Evolutionary conservation across 768 basidiomycete species (phyloP), one percentile per base, ranked within the genome.

Genomic region (Macrocybe gigantea): DNA sequence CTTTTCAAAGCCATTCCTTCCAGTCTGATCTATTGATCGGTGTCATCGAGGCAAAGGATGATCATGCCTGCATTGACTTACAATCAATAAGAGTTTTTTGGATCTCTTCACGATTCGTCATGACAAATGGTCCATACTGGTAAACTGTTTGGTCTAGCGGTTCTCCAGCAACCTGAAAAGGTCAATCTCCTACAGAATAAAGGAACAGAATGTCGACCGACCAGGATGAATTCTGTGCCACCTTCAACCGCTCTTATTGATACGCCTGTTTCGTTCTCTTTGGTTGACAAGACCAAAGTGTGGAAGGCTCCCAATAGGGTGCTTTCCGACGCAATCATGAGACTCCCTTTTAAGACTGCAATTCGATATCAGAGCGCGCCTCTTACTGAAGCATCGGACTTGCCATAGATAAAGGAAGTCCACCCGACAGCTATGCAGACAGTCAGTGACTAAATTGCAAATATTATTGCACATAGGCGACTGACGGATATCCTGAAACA

Each of bases 361-460:
- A 51, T 49, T 30, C 14, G 11, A 34, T 50, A 49, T 46, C n/a
- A 42, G 45, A 14, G 15, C 13, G 13, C 39, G 34, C 10, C 13
- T 6, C 1, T 29, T 12, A 33, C 34, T 11, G 44, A 6, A 47
- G 33, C 31, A 43, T 6, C 39, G 41, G 11, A 59, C 84, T 53
- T 60, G 90, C 89, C 74, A 63, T 93, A 95, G 29, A 86, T 68
- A 60, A 97, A 96, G 0, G 88, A 64, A 5, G 92, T 96, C 95
- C 95, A 98, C 12, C 84, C 85, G n/a, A 70, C 55, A 5, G 88
- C 88, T 89, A 53, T 39, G 49, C 8, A 38, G 6, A 48, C 22
- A 38, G 13, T 49, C 42, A 47, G 45, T 40, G 2, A 30, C 12
- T 41, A 37, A 31, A 9, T 38, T 36, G 40, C 38, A 11, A 9